Conservation (phyloP, 345 rosid genomes). For the Laguncularia racemosa region DNA sequence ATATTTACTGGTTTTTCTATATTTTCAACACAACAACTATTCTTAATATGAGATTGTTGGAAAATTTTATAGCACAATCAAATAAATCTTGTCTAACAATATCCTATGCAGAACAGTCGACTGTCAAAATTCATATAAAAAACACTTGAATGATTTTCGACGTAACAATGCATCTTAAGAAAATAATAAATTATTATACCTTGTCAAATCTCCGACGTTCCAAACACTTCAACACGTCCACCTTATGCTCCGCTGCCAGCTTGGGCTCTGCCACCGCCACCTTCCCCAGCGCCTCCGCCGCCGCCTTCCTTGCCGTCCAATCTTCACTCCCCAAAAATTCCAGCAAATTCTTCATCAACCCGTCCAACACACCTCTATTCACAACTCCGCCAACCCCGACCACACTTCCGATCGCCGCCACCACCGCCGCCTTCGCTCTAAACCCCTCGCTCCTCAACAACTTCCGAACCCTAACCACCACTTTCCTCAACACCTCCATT, state of each 20-base stretch:
- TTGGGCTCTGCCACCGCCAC: slow-evolving; percentile 55
- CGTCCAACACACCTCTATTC: slow-evolving; percentile 46
- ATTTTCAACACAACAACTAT: too few species aligned
- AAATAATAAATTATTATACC: slow-evolving; percentile 25
- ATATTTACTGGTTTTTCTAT: too few species aligned
- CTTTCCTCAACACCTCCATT: slow-evolving; percentile 47
- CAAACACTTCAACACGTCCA: slow-evolving; percentile 36
- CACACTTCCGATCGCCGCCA: slow-evolving; percentile 59
- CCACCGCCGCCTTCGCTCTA: slow-evolving; percentile 62
- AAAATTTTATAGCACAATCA: too few species aligned
- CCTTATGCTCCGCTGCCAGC: slow-evolving; percentile 45
- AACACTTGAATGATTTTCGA: neutral
- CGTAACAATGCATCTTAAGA: neutral
- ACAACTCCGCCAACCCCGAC: slow-evolving; percentile 50
- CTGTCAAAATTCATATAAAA: neutral
- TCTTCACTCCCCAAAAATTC: slow-evolving; percentile 68
- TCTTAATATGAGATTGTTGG: too few species aligned
- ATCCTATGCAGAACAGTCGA: too few species aligned
- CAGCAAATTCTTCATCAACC: slow-evolving; percentile 52
- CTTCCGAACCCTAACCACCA: slow-evolving; percentile 67
- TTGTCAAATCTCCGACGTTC: slow-evolving; percentile 77
- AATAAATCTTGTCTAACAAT: too few species aligned
- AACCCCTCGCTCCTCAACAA: slow-evolving; percentile 58
- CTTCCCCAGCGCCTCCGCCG: slow-evolving; percentile 76
- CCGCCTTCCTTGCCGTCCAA: slow-evolving; percentile 86